phyloP scores from a whole-genome alignment of 768 basidiomycete species.

The Boletus subparvulus region DNA sequence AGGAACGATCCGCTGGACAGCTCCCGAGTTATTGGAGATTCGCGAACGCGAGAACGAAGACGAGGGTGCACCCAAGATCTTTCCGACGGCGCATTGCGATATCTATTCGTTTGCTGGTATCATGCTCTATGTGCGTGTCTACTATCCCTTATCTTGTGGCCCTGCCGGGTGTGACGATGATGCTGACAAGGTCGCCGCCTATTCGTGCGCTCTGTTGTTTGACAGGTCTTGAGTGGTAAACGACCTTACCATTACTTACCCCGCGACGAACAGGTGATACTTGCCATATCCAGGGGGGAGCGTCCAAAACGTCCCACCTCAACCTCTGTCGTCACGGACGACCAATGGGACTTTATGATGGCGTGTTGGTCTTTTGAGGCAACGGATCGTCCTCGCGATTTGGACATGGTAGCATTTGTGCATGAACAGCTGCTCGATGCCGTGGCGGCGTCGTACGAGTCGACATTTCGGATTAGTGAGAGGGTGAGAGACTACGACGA shows the following conservation, averaged over 20 bases:
- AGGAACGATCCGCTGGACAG: slow-evolving; percentile 52
- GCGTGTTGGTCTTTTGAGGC: slow-evolving; percentile 29
- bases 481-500: background rate
- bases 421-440: slow-evolving; percentile 13
- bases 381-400: slow-evolving; percentile 32
- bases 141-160: background rate
- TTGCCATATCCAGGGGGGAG: slow-evolving; percentile 14
- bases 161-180: background rate
- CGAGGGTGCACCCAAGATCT: background rate
- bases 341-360: slow-evolving; percentile 25
- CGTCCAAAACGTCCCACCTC: slow-evolving; percentile 13
- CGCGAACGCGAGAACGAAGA: background rate
- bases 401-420: slow-evolving; percentile 27
- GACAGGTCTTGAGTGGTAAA: slow-evolving; percentile 23
- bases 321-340: slow-evolving; percentile 10
- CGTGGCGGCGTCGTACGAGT: background rate
- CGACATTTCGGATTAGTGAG: background rate
- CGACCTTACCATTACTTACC: slow-evolving; percentile 21
- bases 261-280: slow-evolving; percentile 20
- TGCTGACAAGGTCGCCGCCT: background rate
- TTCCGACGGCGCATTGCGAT: slow-evolving; percentile 35
- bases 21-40: slow-evolving; percentile 38
- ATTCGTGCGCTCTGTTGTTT: background rate
- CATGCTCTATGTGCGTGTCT: slow-evolving; percentile 22
- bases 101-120: slow-evolving; percentile 34